Evolutionary conservation across 768 basidiomycete genomes (phyloP).

Genomic region (Lyophyllum decastes): DNA sequence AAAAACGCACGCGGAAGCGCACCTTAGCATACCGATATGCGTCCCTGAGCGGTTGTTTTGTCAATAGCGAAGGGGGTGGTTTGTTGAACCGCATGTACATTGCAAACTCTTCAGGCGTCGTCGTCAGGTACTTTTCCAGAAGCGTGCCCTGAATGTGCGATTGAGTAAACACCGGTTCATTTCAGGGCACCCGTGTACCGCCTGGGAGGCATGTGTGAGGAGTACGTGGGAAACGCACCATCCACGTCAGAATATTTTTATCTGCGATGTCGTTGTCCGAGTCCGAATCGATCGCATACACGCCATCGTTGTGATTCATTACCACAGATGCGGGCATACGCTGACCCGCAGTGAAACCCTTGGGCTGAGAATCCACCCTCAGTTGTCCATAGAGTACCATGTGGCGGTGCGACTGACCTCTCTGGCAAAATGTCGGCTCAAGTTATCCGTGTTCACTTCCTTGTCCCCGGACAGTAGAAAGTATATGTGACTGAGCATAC

Average conservation of each 20-base stretch:
- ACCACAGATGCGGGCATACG: constrained; percentile 72
- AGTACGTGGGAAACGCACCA: constrained; percentile 44
- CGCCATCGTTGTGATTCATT: constrained; percentile 64
- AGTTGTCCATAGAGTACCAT: not conserved
- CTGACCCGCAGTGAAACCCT: constrained; percentile 73
- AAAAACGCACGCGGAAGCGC: constrained; percentile 11
- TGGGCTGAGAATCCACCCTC: constrained; percentile 2
- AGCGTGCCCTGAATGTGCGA: constrained; percentile 67
- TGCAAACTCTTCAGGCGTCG: constrained; percentile 62
- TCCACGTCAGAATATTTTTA: constrained; percentile 75
- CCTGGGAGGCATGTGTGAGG: too few relatives aligned
- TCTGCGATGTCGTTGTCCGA: constrained; percentile 41
- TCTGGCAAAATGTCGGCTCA: constrained; percentile 60
- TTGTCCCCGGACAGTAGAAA: constrained; percentile 80
- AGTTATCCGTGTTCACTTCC: constrained; percentile 55
- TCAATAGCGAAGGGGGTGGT: constrained; percentile 18
- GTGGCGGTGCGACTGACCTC: constrained; percentile 47
- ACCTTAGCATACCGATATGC: constrained; percentile 90
- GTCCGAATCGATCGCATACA: constrained; percentile 67
- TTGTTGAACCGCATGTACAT: constrained; percentile 45
- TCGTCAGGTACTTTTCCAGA: constrained; percentile 86
- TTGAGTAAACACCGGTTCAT: not conserved
- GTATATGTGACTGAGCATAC: constrained; percentile 85
- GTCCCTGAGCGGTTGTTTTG: constrained; percentile 45
- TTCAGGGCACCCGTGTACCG: not conserved